Evolutionary conservation across 1,139 yeast genomes (phyloP).

Genomic region (Pichia sp.): DNA sequence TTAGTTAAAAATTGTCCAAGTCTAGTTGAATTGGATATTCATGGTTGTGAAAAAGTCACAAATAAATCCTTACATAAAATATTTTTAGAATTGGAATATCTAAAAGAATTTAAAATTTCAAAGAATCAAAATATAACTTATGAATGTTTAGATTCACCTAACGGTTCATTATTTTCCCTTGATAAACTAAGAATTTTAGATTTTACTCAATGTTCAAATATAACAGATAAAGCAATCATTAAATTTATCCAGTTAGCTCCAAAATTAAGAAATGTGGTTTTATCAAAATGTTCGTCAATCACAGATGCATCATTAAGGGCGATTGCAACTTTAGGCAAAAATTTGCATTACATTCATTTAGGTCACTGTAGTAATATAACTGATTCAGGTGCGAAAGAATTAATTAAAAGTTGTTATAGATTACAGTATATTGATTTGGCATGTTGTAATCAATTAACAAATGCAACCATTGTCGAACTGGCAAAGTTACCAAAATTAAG

Average conservation of each 20-base stretch:
- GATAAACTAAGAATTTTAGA: conserved; percentile 71
- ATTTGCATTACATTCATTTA: conserved; percentile 81
- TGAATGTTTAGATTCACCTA: conserved; percentile 46
- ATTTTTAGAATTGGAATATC: conserved; percentile 58
- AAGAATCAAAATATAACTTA: conserved; percentile 69
- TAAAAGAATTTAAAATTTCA: conserved; percentile 80
- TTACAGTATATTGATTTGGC: conserved; percentile 93
- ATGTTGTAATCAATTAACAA: conserved; percentile 86
- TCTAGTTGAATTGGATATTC: conserved; percentile 84
- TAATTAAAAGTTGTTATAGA: conserved; percentile 75
- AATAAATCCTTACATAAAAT: conserved; percentile 56
- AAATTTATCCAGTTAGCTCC: conserved; percentile 75
- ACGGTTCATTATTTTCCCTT: conserved; percentile 32
- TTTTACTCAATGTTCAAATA: conserved; percentile 74
- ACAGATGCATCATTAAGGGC: conserved; percentile 78
- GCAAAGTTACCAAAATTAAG: conserved; percentile 74
- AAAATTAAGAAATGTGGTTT: conserved; percentile 73
- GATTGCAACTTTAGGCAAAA: conserved; percentile 67
- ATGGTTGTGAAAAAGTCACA: conserved; percentile 70
- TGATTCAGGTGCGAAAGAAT: conserved; percentile 72
- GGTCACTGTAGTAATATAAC: conserved; percentile 93
- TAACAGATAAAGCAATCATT: conserved; percentile 76
- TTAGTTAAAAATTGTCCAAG: conserved; percentile 68
- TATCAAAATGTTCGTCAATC: conserved; percentile 82
- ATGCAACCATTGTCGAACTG: conserved; percentile 72